These are phyloP conservation scores for Croton setiger DNA, from an alignment of 441 rosid species.

Conservation along the genomic window DNA sequence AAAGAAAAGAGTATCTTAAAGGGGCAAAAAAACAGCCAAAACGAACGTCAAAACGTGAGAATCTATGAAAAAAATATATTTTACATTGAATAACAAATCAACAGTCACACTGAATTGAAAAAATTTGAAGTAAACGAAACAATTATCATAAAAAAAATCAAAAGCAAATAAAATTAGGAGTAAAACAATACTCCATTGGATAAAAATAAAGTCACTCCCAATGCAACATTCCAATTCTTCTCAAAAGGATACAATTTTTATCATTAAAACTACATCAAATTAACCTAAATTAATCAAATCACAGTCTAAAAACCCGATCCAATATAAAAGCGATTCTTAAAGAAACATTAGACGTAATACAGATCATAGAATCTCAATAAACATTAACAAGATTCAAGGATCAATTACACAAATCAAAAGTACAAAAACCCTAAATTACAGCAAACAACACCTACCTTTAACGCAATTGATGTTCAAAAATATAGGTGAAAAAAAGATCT, in stretches of 20 bases:
- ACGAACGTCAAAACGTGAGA: background rate
- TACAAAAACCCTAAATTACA: background rate
- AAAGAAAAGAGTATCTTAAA: background rate
- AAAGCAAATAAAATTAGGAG: too few relatives aligned
- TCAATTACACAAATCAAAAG: slow-evolving; percentile 1
- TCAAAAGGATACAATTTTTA: too few relatives aligned
- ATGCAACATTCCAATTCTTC: background rate
- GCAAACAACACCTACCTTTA: background rate
- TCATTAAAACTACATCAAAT: background rate
- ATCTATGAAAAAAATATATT: too few relatives aligned
- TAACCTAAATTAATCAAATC: background rate
- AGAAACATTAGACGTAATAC: background rate
- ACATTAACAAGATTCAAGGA: slow-evolving; percentile 5
- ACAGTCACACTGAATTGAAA: too few relatives aligned
- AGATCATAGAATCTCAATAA: background rate
- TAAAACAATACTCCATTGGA: background rate
- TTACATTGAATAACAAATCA: too few relatives aligned
- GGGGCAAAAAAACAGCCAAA: background rate
- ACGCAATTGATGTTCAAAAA: background rate
- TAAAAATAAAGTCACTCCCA: background rate
- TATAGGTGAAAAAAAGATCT: background rate
- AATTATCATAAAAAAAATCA: too few relatives aligned
- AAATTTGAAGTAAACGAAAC: too few relatives aligned
- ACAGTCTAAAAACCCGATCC: background rate
- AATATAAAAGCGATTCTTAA: background rate